Base-by-base conservation (phyloP, 1,284 basidiomycete genomes). In the Porphyrellus sp. region DNA sequence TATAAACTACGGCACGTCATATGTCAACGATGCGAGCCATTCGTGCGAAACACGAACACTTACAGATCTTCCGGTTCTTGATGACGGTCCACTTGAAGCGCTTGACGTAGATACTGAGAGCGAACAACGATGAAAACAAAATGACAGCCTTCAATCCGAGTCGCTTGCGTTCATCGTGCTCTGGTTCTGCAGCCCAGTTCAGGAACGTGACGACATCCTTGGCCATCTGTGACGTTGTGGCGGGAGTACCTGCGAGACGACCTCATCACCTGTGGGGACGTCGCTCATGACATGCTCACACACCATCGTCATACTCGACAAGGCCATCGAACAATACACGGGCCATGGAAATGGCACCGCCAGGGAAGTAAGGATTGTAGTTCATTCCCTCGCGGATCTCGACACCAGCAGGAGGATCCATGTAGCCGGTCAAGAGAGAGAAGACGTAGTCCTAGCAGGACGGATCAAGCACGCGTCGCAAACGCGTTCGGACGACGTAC, bases 201-300 rank as follows among this genome's bases (percentile, higher is more conserved):
- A 99, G 76, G 88, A 99, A 99, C 4, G 90, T 93, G 37, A 85
- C 84, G 46, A 99, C 94, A 67, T 99, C 97, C 83, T 99, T 99
- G 62, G 97, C 95, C 94, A 99, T 96, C 74, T 99, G 97, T n/a
- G 92, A 91, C 11, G 94, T 90, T 45, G 96, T 99, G 12, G 96
- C 92, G 11, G 96, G 93, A 6, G 97, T 99, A 51, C 91, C 93
- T 91, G 53, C 21, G 50, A 45, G 20, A 33, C 23, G 31, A n/a
- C 18, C 18, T n/a, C 8, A 43, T 56, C 37, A 68, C 20, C 28
- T 12, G 13, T 27, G 18, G 3, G 6, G 46, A 39, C 13, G 9
- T 8, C 8, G 9, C 5, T 21, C n/a, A 21, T 18, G 39, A 33
- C 13, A 24, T 6, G 52, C 18, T 2, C 2, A 57, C 79, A 59